Conservation (phyloP, 2,329 filamentous ascomycete species). For the Didymella sp. region DNA sequence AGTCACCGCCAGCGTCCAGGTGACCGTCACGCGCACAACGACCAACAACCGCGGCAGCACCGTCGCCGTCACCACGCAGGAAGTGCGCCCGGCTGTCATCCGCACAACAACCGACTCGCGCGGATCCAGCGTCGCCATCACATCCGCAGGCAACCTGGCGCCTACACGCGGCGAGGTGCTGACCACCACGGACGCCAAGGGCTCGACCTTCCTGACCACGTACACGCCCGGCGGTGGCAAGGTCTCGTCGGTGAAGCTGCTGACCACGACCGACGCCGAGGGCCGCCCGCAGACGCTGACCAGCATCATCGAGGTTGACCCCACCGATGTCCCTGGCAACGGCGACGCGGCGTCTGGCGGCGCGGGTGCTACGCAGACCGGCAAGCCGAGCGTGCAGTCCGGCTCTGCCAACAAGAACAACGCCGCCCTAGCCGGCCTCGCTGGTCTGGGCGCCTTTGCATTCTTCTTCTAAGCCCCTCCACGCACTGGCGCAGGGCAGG, state of each 20-base stretch:
- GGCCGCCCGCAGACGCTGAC: constrained; percentile 52
- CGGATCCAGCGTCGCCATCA: constrained; percentile 49
- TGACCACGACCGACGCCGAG: constrained; percentile 39
- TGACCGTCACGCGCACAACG: constrained; percentile 44
- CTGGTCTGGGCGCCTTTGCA: constrained; percentile 9
- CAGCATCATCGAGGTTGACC: constrained; percentile 53
- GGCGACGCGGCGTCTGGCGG: constrained; percentile 10
- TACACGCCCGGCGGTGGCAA: constrained; percentile 54
- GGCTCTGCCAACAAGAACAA: constrained; percentile 38
- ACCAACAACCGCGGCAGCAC: constrained; percentile 51
- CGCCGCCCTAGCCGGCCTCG: constrained; percentile 16
- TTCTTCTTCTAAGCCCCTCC: constrained; percentile 10
- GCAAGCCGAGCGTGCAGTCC: constrained; percentile 50
- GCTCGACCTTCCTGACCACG: constrained; percentile 55
- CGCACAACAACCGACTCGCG: constrained; percentile 49
- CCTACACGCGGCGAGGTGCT: constrained; percentile 51
- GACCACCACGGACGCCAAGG: constrained; percentile 52
- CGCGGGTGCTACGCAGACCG: constrained; percentile 22
- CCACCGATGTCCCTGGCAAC: constrained; percentile 28
- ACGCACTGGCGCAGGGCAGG: too few relatives aligned
- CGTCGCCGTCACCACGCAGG: constrained; percentile 42
- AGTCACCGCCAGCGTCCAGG: constrained; percentile 49
- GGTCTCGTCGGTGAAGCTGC: constrained; percentile 51
- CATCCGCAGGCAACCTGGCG: constrained; percentile 41
- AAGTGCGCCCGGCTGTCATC: constrained; percentile 49